phyloP scores from a whole-genome alignment of 1,284 basidiomycete species.

The Papiliotrema nemorosa region DNA sequence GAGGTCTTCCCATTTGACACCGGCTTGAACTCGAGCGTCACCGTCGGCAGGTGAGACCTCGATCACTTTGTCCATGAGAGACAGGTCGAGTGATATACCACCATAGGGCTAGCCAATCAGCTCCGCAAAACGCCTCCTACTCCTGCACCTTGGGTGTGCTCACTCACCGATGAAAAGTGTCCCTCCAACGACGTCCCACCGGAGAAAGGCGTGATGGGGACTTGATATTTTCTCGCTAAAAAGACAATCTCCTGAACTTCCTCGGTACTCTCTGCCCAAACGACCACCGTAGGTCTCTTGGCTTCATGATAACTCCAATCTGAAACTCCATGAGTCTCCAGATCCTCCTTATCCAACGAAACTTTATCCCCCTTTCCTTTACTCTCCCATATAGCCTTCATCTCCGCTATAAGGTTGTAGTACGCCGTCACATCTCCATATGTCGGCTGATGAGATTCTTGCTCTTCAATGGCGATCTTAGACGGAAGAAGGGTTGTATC shows the following conservation, averaged over 20 bases:
- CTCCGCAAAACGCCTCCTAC: neutral
- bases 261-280: slow-evolving; percentile 45
- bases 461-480: slow-evolving; percentile 4
- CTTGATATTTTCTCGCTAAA: slow-evolving; percentile 37
- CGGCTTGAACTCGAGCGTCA: slow-evolving; percentile 79
- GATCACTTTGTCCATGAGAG: slow-evolving; percentile 77
- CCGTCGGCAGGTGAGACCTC: slow-evolving; percentile 63
- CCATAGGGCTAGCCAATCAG: slow-evolving; percentile 51
- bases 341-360: slow-evolving; percentile 42
- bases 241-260: slow-evolving; percentile 45
- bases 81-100: slow-evolving; percentile 81
- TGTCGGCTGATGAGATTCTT: slow-evolving; percentile 30
- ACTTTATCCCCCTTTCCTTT: slow-evolving; percentile 39
- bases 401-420: slow-evolving; percentile 33
- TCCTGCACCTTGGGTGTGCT: neutral
- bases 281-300: slow-evolving; percentile 47
- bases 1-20: slow-evolving; percentile 78
- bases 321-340: slow-evolving; percentile 42
- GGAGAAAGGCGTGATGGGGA: slow-evolving; percentile 49
- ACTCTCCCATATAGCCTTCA: slow-evolving; percentile 18
- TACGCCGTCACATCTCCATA: slow-evolving; percentile 39
- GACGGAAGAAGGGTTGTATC: neutral
- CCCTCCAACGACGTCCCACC: slow-evolving; percentile 48
- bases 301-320: slow-evolving; percentile 49
- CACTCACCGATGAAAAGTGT: slow-evolving; percentile 42